These are phyloP conservation scores for Apiotrichum akiyoshidainum DNA, from an alignment of 1,284 basidiomycete species.

Conservation along the genomic window DNA sequence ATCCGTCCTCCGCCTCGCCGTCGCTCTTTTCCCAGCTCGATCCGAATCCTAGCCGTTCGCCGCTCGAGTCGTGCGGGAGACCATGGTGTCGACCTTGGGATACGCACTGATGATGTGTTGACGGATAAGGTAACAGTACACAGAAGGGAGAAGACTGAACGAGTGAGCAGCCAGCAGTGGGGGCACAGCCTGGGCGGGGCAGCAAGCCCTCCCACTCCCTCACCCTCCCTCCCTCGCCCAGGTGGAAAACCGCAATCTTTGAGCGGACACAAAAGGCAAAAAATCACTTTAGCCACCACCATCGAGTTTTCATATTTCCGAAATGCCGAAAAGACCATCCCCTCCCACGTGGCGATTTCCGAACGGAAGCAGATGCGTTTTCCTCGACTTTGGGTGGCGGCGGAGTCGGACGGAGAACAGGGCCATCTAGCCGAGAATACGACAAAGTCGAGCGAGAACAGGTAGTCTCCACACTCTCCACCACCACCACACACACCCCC, in stretches of 20 bases:
- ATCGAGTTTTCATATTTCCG: not conserved
- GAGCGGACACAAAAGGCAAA: too few relatives aligned
- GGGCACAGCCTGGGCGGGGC: not conserved
- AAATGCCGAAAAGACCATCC: not conserved
- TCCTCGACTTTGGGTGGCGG: not conserved
- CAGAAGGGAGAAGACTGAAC: not conserved
- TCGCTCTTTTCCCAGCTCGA: not conserved
- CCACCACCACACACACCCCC: not conserved
- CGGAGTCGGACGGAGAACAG: not conserved
- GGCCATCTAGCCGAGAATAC: not conserved
- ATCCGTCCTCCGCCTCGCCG: too few relatives aligned
- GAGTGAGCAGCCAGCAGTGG: not conserved
- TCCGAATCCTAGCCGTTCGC: not conserved
- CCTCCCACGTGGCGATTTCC: not conserved
- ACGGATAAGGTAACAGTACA: not conserved
- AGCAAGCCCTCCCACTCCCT: too few relatives aligned
- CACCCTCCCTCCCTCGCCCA: too few relatives aligned
- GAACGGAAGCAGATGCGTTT: not conserved
- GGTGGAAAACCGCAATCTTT: too few relatives aligned
- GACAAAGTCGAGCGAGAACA: not conserved
- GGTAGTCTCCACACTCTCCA: not conserved
- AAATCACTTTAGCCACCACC: too few relatives aligned
- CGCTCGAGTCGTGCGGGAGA: not conserved
- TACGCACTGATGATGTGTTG: conserved; percentile 7
- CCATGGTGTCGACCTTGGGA: not conserved